phyloP scores from a whole-genome alignment of 2,329 filamentous ascomycete genomes.

The Penicillium olsonii region DNA sequence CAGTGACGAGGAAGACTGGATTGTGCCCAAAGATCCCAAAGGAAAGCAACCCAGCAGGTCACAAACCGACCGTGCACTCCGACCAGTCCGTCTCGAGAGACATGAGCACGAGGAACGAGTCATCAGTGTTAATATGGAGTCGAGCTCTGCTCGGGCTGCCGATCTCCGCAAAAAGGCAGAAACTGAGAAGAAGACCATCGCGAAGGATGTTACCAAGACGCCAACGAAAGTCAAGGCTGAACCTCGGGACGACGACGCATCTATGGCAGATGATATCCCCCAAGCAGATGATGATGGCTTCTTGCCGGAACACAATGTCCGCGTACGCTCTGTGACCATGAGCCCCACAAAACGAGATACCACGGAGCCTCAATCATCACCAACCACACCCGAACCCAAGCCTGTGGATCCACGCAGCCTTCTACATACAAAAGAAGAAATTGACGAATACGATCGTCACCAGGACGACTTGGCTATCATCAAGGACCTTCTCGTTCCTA shows the following conservation, averaged over 20 bases:
- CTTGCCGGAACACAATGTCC: conserved; percentile 37
- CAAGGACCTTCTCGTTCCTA: conserved; percentile 37
- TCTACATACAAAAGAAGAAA: conserved; percentile 44
- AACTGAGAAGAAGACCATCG: conserved; percentile 35
- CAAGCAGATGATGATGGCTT: conserved; percentile 35
- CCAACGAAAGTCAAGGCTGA: conserved; percentile 52
- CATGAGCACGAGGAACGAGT: conserved; percentile 58
- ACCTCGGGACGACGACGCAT: conserved; percentile 50
- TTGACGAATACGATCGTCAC: conserved; percentile 45
- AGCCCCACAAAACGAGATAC: conserved; percentile 20
- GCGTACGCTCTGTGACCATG: conserved; percentile 28
- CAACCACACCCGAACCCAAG: conserved; percentile 26
- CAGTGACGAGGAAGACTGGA: conserved; percentile 51
- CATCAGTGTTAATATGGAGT: conserved; percentile 56
- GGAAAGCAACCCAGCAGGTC: conserved; percentile 35
- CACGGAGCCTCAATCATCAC: conserved; percentile 13
- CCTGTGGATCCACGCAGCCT: conserved; percentile 29
- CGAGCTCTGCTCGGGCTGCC: conserved; percentile 48
- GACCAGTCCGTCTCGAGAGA: conserved; percentile 58
- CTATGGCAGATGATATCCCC: conserved; percentile 37
- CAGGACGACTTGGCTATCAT: conserved; percentile 42
- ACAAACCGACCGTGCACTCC: conserved; percentile 34
- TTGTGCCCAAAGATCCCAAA: conserved; percentile 28
- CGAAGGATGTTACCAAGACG: conserved; percentile 34
- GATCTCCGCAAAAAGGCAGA: conserved; percentile 40